Evolutionary conservation across 2,329 filamentous ascomycete genomes (phyloP).

Genomic region (Beauveria scarabaeidicola): DNA sequence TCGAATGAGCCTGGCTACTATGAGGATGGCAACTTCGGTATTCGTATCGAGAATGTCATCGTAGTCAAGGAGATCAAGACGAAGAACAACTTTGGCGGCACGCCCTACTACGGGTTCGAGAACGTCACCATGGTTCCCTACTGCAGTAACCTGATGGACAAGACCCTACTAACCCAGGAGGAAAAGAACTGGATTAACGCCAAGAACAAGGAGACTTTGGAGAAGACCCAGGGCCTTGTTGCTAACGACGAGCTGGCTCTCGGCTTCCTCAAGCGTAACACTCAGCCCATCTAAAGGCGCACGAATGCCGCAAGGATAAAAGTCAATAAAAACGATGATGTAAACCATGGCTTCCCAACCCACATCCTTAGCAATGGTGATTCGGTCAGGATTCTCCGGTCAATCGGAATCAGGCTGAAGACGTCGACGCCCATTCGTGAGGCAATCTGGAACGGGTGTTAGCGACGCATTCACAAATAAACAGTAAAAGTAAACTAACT

Average conservation of each 20-base stretch:
- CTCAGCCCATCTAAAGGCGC: slow-evolving; percentile 48
- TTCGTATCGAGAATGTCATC: slow-evolving; percentile 93
- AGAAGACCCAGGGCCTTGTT: slow-evolving; percentile 74
- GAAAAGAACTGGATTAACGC: slow-evolving; percentile 85
- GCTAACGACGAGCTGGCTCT: slow-evolving; percentile 60
- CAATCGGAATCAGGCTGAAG: slow-evolving; percentile 27
- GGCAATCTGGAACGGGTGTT: slow-evolving; percentile 27
- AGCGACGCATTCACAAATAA: background rate
- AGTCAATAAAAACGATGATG: slow-evolving; percentile 61
- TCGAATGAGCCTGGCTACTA: slow-evolving; percentile 97
- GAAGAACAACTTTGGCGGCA: slow-evolving; percentile 81
- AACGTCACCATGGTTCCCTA: slow-evolving; percentile 96
- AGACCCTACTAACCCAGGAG: slow-evolving; percentile 55
- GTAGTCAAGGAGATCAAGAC: slow-evolving; percentile 87
- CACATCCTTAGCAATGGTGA: slow-evolving; percentile 40
- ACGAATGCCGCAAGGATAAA: slow-evolving; percentile 55
- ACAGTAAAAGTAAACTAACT: slow-evolving; percentile 35
- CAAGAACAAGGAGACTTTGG: slow-evolving; percentile 72
- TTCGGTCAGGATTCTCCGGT: slow-evolving; percentile 24
- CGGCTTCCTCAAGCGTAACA: slow-evolving; percentile 82
- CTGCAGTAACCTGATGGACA: slow-evolving; percentile 80
- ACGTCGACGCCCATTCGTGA: slow-evolving; percentile 35
- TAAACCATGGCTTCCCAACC: slow-evolving; percentile 53
- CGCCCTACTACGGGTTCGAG: slow-evolving; percentile 90
- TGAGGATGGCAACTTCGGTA: slow-evolving; percentile 88